These are phyloP conservation scores for Lagenidium giganteum DNA, from an alignment of 352 stramenopile genomes.

Conservation along the genomic window DNA sequence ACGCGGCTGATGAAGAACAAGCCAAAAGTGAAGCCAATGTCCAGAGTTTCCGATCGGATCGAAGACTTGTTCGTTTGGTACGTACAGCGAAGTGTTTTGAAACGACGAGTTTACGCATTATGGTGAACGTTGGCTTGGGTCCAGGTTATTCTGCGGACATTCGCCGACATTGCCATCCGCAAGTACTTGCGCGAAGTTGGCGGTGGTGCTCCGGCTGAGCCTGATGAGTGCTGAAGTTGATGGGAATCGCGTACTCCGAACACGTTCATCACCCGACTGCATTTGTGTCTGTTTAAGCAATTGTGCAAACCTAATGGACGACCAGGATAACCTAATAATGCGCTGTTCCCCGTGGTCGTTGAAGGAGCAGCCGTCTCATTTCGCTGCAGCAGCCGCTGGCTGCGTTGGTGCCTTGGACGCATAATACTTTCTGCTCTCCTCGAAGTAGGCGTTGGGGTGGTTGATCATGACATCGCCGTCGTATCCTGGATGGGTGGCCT, in stretches of 20 bases:
- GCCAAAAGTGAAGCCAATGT: slow-evolving; percentile 40
- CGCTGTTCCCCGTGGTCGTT: too few species aligned
- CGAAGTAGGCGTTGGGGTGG: slow-evolving; percentile 97
- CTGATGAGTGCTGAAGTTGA: too few species aligned
- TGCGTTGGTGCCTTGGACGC: slow-evolving; percentile 51
- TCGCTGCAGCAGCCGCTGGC: slow-evolving; percentile 11
- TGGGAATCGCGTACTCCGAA: too few species aligned
- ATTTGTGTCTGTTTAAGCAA: too few species aligned
- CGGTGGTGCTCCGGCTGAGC: too few species aligned
- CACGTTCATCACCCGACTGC: too few species aligned
- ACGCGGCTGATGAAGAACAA: slow-evolving; percentile 29
- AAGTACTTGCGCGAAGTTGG: slow-evolving; percentile 45
- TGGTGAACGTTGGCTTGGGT: not conserved
- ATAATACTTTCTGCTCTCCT: slow-evolving; percentile 90
- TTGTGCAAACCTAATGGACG: slow-evolving; percentile 2
- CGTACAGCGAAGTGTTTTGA: slow-evolving; percentile 3
- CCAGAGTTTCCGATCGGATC: slow-evolving; percentile 64
- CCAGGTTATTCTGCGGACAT: slow-evolving; percentile 43
- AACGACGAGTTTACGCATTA: not conserved
- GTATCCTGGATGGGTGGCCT: slow-evolving; percentile 84
- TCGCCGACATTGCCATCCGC: slow-evolving; percentile 40
- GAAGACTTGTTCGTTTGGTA: slow-evolving; percentile 50
- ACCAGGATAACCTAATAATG: too few species aligned
- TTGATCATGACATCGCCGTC: slow-evolving; percentile 91
- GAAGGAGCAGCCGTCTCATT: too few species aligned